Evolutionary conservation across 2,329 filamentous ascomycete species (phyloP).

Genomic region (Monosporascus sp.): DNA sequence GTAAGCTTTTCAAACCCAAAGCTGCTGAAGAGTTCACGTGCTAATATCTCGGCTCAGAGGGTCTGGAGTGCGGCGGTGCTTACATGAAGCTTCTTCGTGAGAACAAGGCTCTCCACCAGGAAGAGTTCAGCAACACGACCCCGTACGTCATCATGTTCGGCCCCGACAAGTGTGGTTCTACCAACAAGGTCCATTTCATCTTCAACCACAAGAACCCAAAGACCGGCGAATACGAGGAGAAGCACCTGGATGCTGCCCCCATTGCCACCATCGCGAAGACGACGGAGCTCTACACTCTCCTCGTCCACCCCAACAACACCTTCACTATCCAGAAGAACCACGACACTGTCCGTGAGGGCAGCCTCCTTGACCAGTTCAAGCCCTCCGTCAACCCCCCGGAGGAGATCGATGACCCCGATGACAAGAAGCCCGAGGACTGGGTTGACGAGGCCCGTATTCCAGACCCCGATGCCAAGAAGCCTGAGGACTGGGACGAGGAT

Average conservation of each 20-base stretch:
- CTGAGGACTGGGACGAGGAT: conserved; percentile 98
- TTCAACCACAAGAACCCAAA: conserved; percentile 99
- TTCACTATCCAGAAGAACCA: conserved; percentile 90
- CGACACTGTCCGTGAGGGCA: conserved; percentile 80
- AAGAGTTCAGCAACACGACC: conserved; percentile 96
- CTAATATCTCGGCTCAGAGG: conserved; percentile 53
- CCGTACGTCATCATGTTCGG: conserved; percentile 99
- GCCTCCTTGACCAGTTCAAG: conserved; percentile 86
- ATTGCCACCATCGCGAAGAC: conserved; percentile 86
- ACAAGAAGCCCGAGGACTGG: conserved; percentile 93
- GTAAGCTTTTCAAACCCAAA: conserved; percentile 48
- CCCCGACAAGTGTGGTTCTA: conserved; percentile 97
- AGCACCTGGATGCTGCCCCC: conserved; percentile 84
- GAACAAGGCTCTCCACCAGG: conserved; percentile 92
- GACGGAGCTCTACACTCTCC: conserved; percentile 90
- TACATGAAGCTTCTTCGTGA: conserved; percentile 99
- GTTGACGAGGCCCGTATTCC: conserved; percentile 88
- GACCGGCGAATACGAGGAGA: conserved; percentile 99
- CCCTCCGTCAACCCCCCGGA: conserved; percentile 89
- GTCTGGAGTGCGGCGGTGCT: conserved; percentile 94
- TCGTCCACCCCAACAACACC: conserved; percentile 94
- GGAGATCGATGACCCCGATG: conserved; percentile 93
- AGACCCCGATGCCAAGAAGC: conserved; percentile 92
- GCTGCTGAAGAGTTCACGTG: conserved; percentile 9
- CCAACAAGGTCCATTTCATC: conserved; percentile 98